These are phyloP conservation scores for Rhizopogon sp. DNA, from an alignment of 768 basidiomycete genomes.

Conservation along the genomic window DNA sequence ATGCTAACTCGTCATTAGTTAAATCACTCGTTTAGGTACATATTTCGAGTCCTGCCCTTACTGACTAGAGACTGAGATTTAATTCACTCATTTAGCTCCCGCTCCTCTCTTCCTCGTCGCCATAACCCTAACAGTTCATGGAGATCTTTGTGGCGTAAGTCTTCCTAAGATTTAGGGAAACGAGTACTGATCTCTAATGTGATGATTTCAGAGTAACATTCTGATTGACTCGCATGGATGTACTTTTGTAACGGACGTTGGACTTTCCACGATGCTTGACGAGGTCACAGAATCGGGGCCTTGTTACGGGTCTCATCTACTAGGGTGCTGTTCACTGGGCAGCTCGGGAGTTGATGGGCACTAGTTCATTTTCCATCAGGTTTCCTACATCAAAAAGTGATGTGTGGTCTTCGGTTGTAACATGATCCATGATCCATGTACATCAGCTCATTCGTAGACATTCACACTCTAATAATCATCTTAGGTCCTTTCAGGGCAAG, in stretches of 20 bases:
- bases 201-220: slow-evolving; percentile 29
- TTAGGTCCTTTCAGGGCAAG: neutral
- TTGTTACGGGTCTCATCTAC: slow-evolving; percentile 21
- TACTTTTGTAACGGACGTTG: slow-evolving; percentile 38
- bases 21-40: too few relatives aligned
- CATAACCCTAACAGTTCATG: too few relatives aligned
- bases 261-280: slow-evolving; percentile 31
- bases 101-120: too few relatives aligned
- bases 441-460: neutral
- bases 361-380: too few relatives aligned
- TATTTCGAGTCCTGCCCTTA: too few relatives aligned
- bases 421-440: slow-evolving; percentile 1
- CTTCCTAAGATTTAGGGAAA: neutral
- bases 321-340: neutral
- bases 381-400: neutral
- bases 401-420: neutral
- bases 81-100: too few relatives aligned
- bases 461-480: neutral
- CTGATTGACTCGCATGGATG: slow-evolving; percentile 37
- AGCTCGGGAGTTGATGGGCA: neutral
- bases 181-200: too few relatives aligned
- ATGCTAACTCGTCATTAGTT: too few relatives aligned
- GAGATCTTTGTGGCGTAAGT: slow-evolving; percentile 1
- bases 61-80: too few relatives aligned
- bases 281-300: slow-evolving; percentile 9